A percentile compares a stretch with the other conserved stretches of the same genome.
These are phyloP conservation scores for Chlorella variabilis DNA, from an alignment of 163 green algal genomes.

Conservation along the genomic window DNA sequence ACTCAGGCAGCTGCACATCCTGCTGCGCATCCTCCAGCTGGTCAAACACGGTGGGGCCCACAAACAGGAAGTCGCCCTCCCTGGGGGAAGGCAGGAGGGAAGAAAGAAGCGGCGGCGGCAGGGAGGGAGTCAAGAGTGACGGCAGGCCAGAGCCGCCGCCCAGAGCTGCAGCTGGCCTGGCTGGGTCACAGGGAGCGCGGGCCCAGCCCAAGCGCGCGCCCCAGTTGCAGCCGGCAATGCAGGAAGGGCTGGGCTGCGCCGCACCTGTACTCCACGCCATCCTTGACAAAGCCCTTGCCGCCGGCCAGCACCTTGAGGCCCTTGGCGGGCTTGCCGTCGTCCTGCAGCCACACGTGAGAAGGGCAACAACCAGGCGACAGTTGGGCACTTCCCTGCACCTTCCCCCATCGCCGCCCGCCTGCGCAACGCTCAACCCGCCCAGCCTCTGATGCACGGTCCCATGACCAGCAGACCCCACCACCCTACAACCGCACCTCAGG, in stretches of 20 bases:
- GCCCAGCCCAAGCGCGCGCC: neutral
- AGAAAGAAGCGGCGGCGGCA: neutral
- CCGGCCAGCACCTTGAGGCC: conserved; percentile 35
- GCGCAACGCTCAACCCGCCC: no score
- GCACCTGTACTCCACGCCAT: conserved; percentile 69
- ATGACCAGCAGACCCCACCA: no score
- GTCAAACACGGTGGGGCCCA: conserved; percentile 63
- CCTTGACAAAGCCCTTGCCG: conserved; percentile 65
- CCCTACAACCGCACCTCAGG: conserved; percentile 27
- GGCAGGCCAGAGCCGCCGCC: no score
- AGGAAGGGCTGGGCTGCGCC: neutral
- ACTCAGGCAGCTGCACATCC: conserved; percentile 60
- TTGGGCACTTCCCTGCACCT: no score
- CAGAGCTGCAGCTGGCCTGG: no score
- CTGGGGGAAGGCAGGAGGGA: neutral
- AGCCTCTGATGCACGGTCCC: no score
- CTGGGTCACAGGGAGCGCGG: neutral
- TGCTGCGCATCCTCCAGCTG: conserved; percentile 44
- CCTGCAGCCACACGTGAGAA: conserved; percentile 17
- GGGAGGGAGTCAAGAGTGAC: neutral
- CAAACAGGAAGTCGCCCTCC: conserved; percentile 79
- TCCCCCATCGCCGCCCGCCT: no score
- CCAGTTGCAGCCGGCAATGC: neutral
- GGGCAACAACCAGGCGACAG: no score
- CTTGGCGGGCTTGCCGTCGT: conserved; percentile 17